These are phyloP conservation scores for Quercus lobata DNA, from an alignment of 331 rosid species.

Conservation along the genomic window DNA sequence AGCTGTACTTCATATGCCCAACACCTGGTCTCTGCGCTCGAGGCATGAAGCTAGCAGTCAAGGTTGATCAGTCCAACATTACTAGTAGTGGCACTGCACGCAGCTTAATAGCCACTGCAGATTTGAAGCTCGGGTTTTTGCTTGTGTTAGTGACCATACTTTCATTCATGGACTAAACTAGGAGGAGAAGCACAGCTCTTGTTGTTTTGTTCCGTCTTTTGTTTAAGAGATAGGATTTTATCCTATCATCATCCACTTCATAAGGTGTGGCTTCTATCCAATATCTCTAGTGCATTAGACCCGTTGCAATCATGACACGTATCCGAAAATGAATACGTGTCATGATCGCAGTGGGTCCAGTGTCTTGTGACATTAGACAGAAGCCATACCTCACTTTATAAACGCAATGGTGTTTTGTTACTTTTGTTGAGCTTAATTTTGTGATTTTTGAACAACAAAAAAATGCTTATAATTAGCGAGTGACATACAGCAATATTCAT, in stretches of 20 bases:
- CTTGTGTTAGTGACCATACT: slow-evolving; percentile 24
- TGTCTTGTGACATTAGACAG: no score
- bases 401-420: no score
- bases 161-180: slow-evolving; percentile 28
- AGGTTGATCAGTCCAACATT: background rate
- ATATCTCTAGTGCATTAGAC: no score
- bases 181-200: slow-evolving; percentile 48
- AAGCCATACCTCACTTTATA: background rate
- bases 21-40: slow-evolving; percentile 24
- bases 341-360: no score
- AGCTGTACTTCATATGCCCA: background rate
- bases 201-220: background rate
- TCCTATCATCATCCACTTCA: background rate
- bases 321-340: accelerated
- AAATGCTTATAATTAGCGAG: no score
- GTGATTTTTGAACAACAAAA: no score
- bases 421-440: no score
- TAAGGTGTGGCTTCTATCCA: background rate
- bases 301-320: accelerated
- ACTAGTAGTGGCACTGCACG: no score
- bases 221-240: background rate
- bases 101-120: background rate
- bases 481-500: no score
- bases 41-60: slow-evolving; percentile 54
- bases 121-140: slow-evolving; percentile 32